Evolutionary conservation across 805 yeast genomes (phyloP).

Genomic region (Tetrapisispora fleetii): DNA sequence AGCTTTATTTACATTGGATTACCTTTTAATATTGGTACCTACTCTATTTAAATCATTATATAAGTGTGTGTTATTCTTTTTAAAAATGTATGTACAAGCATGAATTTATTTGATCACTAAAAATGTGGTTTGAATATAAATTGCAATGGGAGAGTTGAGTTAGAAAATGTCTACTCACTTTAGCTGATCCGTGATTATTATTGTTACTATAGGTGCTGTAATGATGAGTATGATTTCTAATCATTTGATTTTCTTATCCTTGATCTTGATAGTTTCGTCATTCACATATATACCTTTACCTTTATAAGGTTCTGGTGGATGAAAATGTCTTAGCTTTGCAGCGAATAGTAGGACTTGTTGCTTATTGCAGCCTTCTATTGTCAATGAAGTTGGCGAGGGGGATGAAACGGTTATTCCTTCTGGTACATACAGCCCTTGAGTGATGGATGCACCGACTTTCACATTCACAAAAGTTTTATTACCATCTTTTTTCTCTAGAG

Average conservation of each 20-base stretch:
- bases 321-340: slow-evolving; percentile 72
- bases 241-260: slow-evolving; percentile 86
- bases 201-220: background rate
- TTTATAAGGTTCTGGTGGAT: slow-evolving; percentile 97
- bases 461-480: slow-evolving; percentile 51
- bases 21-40: too few species aligned
- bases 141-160: background rate
- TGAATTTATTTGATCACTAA: background rate
- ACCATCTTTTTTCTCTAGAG: slow-evolving; percentile 40
- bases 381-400: slow-evolving; percentile 78
- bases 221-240: background rate
- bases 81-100: background rate
- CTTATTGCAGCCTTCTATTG: slow-evolving; percentile 80
- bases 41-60: too few species aligned
- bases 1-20: too few species aligned
- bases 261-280: slow-evolving; percentile 81
- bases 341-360: slow-evolving; percentile 85
- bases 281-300: slow-evolving; percentile 95
- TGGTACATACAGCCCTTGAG: slow-evolving; percentile 70
- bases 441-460: slow-evolving; percentile 81
- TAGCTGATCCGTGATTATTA: too few species aligned
- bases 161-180: too few species aligned
- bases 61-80: too few species aligned
- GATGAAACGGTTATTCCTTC: slow-evolving; percentile 60
- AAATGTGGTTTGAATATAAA: background rate